phyloP scores from a whole-genome alignment of 371 early-diverging fungal genomes.

The Haplosporangium sp. region DNA sequence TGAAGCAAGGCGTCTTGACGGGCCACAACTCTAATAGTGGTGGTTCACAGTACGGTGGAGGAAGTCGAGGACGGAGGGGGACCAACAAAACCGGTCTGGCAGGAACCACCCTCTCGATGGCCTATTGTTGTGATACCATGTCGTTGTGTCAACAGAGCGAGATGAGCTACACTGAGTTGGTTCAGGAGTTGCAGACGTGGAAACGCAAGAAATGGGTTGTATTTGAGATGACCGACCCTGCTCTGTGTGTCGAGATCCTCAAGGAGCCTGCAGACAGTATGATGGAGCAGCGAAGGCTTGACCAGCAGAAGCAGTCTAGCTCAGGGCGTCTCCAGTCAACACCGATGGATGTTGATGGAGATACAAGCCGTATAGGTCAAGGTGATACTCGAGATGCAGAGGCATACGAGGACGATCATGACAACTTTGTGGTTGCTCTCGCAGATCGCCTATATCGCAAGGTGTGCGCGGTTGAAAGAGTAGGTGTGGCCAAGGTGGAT shows the following conservation, averaged over 20 bases:
- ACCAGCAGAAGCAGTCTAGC: background rate
- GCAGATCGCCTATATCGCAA: constrained; percentile 44
- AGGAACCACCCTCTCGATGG: constrained; percentile 42
- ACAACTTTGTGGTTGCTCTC: constrained; percentile 20
- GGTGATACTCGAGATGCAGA: constrained; percentile 4
- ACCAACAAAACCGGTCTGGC: constrained; percentile 16
- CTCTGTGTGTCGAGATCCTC: constrained; percentile 31
- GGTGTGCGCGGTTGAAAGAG: constrained; percentile 49
- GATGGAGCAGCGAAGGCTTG: constrained; percentile 9
- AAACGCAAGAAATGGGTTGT: constrained; percentile 50
- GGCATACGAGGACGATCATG: constrained; percentile 31
- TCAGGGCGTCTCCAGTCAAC: background rate
- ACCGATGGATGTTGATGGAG: constrained; percentile 14
- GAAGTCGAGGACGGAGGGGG: constrained; percentile 18
- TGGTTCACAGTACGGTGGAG: constrained; percentile 19
- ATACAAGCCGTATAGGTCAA: background rate
- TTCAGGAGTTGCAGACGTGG: constrained; percentile 41
- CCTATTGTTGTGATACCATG: constrained; percentile 44
- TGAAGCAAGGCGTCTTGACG: constrained; percentile 44
- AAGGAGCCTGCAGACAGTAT: constrained; percentile 35
- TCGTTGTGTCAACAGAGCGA: constrained; percentile 33
- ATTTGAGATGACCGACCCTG: constrained; percentile 46
- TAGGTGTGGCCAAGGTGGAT: constrained; percentile 53
- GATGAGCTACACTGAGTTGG: constrained; percentile 28
- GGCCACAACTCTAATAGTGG: constrained; percentile 14